Evolutionary conservation across 352 stramenopile genomes (phyloP).

Genomic region (Phytopythium cucurbitacearum): DNA sequence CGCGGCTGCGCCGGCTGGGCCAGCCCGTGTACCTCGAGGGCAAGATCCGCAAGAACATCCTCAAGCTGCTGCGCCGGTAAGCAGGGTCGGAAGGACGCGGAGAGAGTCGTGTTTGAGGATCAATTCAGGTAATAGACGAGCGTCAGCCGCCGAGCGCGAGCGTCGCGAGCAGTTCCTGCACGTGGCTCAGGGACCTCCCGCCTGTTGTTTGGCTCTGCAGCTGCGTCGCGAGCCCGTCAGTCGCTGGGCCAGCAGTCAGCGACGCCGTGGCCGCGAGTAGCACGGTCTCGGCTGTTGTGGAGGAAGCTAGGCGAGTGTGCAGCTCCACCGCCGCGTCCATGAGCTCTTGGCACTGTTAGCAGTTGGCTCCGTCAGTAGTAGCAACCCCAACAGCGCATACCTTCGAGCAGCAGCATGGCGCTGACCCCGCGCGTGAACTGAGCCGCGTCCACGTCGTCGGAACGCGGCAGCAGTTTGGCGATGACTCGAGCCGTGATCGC

Average conservation of each 20-base stretch:
- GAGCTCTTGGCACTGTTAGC: not conserved
- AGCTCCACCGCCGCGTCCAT: slow-evolving; percentile 2
- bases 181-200: not conserved
- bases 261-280: not conserved
- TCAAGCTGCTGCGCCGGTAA: slow-evolving; percentile 62
- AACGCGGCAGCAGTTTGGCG: not conserved
- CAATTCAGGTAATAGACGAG: not conserved
- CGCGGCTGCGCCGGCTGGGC: slow-evolving; percentile 69
- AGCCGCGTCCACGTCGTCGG: not conserved
- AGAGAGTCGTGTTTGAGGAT: not conserved
- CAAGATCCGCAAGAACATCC: slow-evolving; percentile 83
- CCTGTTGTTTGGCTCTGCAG: not conserved
- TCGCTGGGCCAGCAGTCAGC: too few relatives aligned
- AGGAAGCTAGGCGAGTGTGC: not conserved
- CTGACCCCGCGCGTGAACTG: not conserved
- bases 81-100: not conserved
- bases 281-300: not conserved
- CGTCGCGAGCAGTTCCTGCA: not conserved
- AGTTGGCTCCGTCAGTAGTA: too few relatives aligned
- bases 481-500: not conserved
- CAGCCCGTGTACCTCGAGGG: slow-evolving; percentile 66
- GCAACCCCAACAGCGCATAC: not conserved
- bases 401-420: slow-evolving; percentile 2
- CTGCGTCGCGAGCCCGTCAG: not conserved
- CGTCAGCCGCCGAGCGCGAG: not conserved